Evolutionary conservation across 2,329 filamentous ascomycete species (phyloP).

Genomic region (Huntiella bhutanensis): DNA sequence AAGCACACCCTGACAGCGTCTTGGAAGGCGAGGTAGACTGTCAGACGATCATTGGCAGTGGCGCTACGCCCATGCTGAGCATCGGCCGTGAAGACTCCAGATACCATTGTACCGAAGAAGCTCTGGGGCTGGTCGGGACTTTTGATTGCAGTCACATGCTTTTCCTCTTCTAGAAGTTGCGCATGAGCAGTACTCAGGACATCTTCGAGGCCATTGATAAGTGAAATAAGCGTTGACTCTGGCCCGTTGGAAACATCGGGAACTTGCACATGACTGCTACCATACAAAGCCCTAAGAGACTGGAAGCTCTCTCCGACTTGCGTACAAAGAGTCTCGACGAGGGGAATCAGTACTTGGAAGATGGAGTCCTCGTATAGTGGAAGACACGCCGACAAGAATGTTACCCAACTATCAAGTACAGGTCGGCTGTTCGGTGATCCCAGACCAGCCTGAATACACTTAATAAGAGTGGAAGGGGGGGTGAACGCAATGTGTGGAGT

Average conservation of each 20-base stretch:
- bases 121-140: slow-evolving; percentile 67
- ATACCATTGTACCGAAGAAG: slow-evolving; percentile 89
- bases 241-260: slow-evolving; percentile 20
- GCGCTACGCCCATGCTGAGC: slow-evolving; percentile 56
- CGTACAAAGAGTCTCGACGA: slow-evolving; percentile 75
- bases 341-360: slow-evolving; percentile 74
- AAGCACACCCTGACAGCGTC: slow-evolving; percentile 88
- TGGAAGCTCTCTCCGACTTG: slow-evolving; percentile 58
- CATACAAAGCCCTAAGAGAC: slow-evolving; percentile 47
- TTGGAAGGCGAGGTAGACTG: slow-evolving; percentile 88
- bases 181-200: slow-evolving; percentile 77
- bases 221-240: slow-evolving; percentile 59
- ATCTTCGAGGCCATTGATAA: slow-evolving; percentile 85
- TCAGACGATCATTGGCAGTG: slow-evolving; percentile 83
- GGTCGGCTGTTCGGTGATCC: slow-evolving; percentile 53
- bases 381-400: slow-evolving; percentile 64
- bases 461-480: slow-evolving; percentile 55
- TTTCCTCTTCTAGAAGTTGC: slow-evolving; percentile 58
- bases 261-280: slow-evolving; percentile 16
- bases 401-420: slow-evolving; percentile 80
- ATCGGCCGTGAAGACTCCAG: slow-evolving; percentile 71
- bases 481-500: slow-evolving; percentile 18
- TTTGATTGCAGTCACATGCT: slow-evolving; percentile 47
- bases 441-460: slow-evolving; percentile 67
- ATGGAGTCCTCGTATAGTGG: slow-evolving; percentile 70